phyloP scores from a whole-genome alignment of 805 yeast species.

The Suhomyces sp. region DNA sequence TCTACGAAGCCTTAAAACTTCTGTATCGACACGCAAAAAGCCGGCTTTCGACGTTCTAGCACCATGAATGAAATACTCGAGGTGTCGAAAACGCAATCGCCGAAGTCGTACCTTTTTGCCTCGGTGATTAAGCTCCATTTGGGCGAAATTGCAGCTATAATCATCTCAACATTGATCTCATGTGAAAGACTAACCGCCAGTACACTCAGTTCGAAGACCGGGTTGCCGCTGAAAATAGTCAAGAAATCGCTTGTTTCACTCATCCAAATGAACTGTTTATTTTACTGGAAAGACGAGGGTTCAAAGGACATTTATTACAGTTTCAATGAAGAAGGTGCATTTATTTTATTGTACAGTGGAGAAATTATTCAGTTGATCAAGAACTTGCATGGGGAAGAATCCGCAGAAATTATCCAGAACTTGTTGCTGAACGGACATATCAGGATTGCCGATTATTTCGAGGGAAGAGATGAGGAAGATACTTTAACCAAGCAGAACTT shows the following conservation, averaged over 20 bases:
- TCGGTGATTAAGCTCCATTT: conserved; percentile 52
- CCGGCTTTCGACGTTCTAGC: too few species aligned
- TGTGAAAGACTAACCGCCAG: conserved; percentile 63
- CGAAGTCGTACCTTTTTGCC: conserved; percentile 59
- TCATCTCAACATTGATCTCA: conserved; percentile 60
- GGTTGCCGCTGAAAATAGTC: conserved; percentile 49
- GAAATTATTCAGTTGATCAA: conserved; percentile 61
- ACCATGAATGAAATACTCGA: conserved; percentile 19
- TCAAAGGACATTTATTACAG: conserved; percentile 47
- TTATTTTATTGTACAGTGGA: conserved; percentile 71
- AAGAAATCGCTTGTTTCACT: conserved; percentile 71
- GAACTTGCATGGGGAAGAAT: conserved; percentile 40
- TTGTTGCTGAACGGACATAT: conserved; percentile 69
- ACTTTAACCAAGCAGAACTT: conserved; percentile 23
- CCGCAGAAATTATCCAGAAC: conserved; percentile 67
- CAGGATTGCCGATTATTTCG: conserved; percentile 48
- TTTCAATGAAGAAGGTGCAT: conserved; percentile 62
- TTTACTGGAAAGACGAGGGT: conserved; percentile 53
- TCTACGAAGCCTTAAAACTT: background rate
- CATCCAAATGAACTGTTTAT: conserved; percentile 75
- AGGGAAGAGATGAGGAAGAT: conserved; percentile 16
- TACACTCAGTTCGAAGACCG: conserved; percentile 51
- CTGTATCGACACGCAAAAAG: background rate
- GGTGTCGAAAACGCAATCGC: conserved; percentile 51
- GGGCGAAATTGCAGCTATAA: conserved; percentile 71